phyloP scores from a whole-genome alignment of 306 rosid genomes.

The Lablab purpureus region DNA sequence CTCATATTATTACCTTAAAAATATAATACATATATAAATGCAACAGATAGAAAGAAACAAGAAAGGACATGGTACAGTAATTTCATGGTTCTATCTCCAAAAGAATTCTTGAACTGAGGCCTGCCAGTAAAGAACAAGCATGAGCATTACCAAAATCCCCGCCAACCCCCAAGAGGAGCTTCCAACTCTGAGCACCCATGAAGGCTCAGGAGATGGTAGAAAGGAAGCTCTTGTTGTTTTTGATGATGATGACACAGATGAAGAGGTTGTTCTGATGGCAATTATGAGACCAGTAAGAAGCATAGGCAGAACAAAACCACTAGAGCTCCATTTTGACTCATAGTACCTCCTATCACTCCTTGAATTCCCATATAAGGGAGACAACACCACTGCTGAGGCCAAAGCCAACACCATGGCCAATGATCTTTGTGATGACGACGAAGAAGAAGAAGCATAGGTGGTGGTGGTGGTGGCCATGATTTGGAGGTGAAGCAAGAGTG shows the following conservation, averaged over 20 bases:
- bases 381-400: slow-evolving; percentile 68
- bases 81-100: slow-evolving; percentile 58
- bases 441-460: slow-evolving; percentile 51
- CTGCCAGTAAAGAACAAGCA: slow-evolving; percentile 82
- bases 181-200: slow-evolving; percentile 82
- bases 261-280: slow-evolving; percentile 79
- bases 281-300: slow-evolving; percentile 81
- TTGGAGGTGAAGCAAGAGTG: no score
- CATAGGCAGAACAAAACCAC: slow-evolving; percentile 81
- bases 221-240: slow-evolving; percentile 48
- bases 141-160: slow-evolving; percentile 67
- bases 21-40: not conserved
- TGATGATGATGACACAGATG: slow-evolving; percentile 30
- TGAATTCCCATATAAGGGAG: slow-evolving; percentile 62
- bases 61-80: no score
- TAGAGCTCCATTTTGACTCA: slow-evolving; percentile 76
- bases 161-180: slow-evolving; percentile 83
- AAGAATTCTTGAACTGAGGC: slow-evolving; percentile 70
- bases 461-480: slow-evolving; percentile 60
- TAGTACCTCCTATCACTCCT: slow-evolving; percentile 49
- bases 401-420: slow-evolving; percentile 77
- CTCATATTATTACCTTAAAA: slow-evolving; percentile 42
- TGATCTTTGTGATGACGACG: slow-evolving; percentile 69
- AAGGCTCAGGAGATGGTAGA: slow-evolving; percentile 68
- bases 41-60: no score